Percentiles rank a stretch among this genome's conserved stretches.
Conservation (phyloP, 352 stramenopile species). For the Pseudoperonospora humuli region DNA sequence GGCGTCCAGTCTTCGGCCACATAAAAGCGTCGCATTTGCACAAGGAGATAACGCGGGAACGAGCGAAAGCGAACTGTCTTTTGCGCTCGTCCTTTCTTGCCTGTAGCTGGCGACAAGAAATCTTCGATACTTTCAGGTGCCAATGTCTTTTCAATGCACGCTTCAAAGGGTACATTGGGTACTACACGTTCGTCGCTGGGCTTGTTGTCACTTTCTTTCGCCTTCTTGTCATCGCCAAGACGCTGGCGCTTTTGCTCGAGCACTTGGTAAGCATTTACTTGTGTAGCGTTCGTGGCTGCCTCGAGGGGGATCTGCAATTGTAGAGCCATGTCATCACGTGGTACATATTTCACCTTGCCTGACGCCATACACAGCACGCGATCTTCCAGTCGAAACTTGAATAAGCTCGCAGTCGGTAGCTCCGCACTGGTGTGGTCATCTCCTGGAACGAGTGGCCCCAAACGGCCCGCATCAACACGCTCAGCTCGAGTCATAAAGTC, state of each 20-base stretch:
- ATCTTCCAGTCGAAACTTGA: slow-evolving; percentile 89
- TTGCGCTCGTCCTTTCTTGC: slow-evolving; percentile 67
- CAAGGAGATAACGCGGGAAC: slow-evolving; percentile 94
- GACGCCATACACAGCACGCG: slow-evolving; percentile 70
- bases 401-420: slow-evolving; percentile 78
- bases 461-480: slow-evolving; percentile 35
- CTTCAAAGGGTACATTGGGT: slow-evolving; percentile 89
- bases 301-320: slow-evolving; percentile 86
- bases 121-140: slow-evolving; percentile 89
- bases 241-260: slow-evolving; percentile 83
- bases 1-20: slow-evolving; percentile 93
- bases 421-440: slow-evolving; percentile 26
- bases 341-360: slow-evolving; percentile 84
- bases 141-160: slow-evolving; percentile 91
- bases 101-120: slow-evolving; percentile 69
- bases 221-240: slow-evolving; percentile 48
- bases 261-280: slow-evolving; percentile 84
- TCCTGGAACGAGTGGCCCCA: slow-evolving; percentile 37
- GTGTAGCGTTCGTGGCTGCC: slow-evolving; percentile 71
- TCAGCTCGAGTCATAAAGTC: slow-evolving; percentile 89
- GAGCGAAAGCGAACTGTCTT: slow-evolving; percentile 87
- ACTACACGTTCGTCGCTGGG: slow-evolving; percentile 70
- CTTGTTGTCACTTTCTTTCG: slow-evolving; percentile 17
- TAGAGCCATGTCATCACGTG: slow-evolving; percentile 71
- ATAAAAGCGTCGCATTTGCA: slow-evolving; percentile 97